phyloP scores from a whole-genome alignment of 768 basidiomycete species.

The Naematelia encephala region DNA sequence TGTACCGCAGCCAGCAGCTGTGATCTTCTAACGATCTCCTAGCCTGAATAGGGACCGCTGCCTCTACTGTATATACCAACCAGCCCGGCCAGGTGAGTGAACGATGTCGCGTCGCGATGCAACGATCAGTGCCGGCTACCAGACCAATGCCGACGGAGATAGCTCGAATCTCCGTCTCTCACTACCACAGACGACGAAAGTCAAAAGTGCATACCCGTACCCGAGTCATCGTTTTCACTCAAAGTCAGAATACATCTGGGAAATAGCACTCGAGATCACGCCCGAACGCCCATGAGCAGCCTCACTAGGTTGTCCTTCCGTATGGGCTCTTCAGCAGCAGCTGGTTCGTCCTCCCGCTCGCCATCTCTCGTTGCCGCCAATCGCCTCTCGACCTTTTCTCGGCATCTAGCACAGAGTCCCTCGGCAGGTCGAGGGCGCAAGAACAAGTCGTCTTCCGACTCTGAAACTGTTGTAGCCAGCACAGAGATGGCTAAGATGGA shows the following conservation, averaged over 20 bases:
- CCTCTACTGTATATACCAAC: neutral
- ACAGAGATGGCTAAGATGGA: neutral
- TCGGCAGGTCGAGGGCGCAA: neutral
- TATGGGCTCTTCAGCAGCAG: constrained; percentile 19
- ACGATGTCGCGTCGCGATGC: constrained; percentile 1
- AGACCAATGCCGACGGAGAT: neutral
- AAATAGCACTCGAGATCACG: neutral
- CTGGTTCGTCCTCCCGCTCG: constrained; percentile 4
- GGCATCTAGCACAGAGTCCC: constrained; percentile 15
- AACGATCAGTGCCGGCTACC: neutral
- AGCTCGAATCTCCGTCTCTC: constrained; percentile 1
- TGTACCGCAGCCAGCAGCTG: too few relatives aligned
- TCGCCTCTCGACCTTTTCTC: constrained; percentile 19
- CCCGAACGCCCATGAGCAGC: constrained; percentile 12
- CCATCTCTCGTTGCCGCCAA: constrained; percentile 1
- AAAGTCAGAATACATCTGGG: neutral
- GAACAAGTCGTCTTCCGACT: constrained; percentile 12
- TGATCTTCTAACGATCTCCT: too few relatives aligned
- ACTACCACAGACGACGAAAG: neutral
- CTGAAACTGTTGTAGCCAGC: neutral
- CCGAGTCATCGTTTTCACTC: neutral
- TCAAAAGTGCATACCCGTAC: neutral
- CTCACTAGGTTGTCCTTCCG: constrained; percentile 22
- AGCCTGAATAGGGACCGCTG: too few relatives aligned
- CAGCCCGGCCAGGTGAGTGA: neutral